Conservation (phyloP, 2,329 filamentous ascomycete genomes). For the Pseudogymnoascus sp. region DNA sequence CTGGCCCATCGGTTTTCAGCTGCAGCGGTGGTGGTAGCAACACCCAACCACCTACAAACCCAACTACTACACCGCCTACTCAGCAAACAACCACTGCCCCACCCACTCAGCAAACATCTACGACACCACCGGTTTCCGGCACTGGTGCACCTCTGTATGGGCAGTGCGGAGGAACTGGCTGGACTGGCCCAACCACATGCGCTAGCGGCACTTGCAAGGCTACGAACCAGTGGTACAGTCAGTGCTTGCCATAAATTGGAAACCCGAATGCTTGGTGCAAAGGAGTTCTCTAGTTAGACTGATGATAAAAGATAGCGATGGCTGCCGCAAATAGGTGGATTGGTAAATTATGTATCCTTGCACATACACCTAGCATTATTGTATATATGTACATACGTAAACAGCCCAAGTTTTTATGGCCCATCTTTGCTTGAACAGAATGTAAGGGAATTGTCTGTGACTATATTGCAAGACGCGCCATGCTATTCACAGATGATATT, state of each 20-base stretch:
- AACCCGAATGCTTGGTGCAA: not conserved
- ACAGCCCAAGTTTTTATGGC: not conserved
- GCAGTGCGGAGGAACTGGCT: slow-evolving; percentile 11
- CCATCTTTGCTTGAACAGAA: not conserved
- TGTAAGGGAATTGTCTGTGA: too few relatives aligned
- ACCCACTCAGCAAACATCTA: not conserved
- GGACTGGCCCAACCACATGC: slow-evolving; percentile 13
- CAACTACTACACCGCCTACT: not conserved
- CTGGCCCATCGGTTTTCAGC: slow-evolving; percentile 33
- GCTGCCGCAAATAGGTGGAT: not conserved
- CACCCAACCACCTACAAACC: not conserved
- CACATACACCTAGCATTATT: not conserved
- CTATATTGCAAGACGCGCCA: not conserved
- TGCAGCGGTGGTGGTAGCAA: not conserved
- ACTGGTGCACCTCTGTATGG: slow-evolving; percentile 9
- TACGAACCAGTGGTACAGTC: slow-evolving; percentile 11
- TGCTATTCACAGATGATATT: not conserved
- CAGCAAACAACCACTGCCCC: not conserved
- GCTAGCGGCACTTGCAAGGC: slow-evolving; percentile 13
- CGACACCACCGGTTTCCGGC: not conserved
- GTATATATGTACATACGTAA: not conserved
- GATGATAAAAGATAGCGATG: not conserved
- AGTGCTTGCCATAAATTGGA: slow-evolving; percentile 5
- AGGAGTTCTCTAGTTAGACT: not conserved
- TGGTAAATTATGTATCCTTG: not conserved